Evolutionary conservation across 495 filamentous ascomycete species (phyloP).

Genomic region (Astrocystis sublimbata): DNA sequence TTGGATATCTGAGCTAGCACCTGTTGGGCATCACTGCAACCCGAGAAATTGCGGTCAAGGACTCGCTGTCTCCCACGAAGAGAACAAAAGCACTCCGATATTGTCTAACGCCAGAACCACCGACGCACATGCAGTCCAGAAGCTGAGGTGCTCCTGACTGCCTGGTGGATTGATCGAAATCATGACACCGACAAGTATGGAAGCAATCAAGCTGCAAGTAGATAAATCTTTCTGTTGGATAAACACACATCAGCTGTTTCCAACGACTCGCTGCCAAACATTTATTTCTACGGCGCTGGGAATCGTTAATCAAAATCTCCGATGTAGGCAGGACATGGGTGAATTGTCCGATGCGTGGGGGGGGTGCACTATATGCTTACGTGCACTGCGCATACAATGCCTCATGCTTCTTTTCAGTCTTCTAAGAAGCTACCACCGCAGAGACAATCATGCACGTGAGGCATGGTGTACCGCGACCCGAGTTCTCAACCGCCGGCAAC

Average conservation of each 20-base stretch:
- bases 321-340: constrained; percentile 8
- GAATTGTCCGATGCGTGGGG: background rate
- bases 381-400: background rate
- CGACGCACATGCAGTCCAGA: background rate
- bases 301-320: constrained; percentile 15
- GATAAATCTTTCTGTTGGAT: background rate
- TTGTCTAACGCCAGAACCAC: background rate
- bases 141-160: background rate
- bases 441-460: constrained; percentile 7
- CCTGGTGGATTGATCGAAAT: background rate
- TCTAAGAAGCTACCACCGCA: background rate
- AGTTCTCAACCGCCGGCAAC: background rate
- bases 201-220: too few relatives aligned
- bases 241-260: background rate
- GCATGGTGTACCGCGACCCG: background rate
- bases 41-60: background rate
- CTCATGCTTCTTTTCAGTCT: background rate
- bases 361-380: background rate
- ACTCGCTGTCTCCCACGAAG: background rate
- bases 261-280: background rate
- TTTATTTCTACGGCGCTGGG: background rate
- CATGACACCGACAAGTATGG: background rate
- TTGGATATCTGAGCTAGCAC: background rate
- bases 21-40: background rate
- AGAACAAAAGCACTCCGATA: background rate